A percentile compares a stretch with the other conserved stretches of the same genome.
Conservation (phyloP, 2,329 filamentous ascomycete genomes). For the Cylindrodendrum hubeiense region DNA sequence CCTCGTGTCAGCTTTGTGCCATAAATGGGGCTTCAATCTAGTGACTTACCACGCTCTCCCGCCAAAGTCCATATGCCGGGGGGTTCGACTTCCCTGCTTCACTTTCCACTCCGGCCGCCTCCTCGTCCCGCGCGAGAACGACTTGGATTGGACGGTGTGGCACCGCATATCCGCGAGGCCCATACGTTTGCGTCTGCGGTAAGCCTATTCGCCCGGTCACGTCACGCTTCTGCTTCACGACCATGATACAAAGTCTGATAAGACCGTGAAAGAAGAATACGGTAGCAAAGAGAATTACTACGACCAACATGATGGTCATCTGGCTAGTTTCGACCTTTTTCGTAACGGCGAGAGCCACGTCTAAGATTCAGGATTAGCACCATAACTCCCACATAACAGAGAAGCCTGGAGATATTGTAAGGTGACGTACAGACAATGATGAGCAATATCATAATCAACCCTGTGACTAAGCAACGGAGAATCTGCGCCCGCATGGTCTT, state of each 20-base stretch:
- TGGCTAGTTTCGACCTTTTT: slow-evolving; percentile 73
- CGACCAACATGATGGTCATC: slow-evolving; percentile 83
- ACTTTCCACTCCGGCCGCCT: slow-evolving; percentile 69
- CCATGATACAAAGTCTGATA: slow-evolving; percentile 77
- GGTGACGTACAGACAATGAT: slow-evolving; percentile 74
- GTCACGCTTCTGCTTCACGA: slow-evolving; percentile 61
- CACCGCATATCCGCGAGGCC: slow-evolving; percentile 74
- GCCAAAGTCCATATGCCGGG: slow-evolving; percentile 88
- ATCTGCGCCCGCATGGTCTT: slow-evolving; percentile 66
- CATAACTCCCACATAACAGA: neutral
- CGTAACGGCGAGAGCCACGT: slow-evolving; percentile 79
- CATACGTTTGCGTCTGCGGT: slow-evolving; percentile 62
- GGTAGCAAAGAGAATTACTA: slow-evolving; percentile 79
- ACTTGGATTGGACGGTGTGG: slow-evolving; percentile 82
- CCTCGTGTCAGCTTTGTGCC: slow-evolving; percentile 21
- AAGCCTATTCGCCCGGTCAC: slow-evolving; percentile 36
- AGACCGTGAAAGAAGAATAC: slow-evolving; percentile 86
- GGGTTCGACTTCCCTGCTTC: slow-evolving; percentile 72
- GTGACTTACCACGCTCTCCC: slow-evolving; percentile 80
- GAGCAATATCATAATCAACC: slow-evolving; percentile 69
- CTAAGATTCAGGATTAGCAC: slow-evolving; percentile 58
- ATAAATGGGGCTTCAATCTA: neutral
- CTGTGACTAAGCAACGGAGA: slow-evolving; percentile 74
- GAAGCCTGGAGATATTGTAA: neutral
- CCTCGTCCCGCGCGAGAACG: slow-evolving; percentile 80